Conservation (phyloP, 768 basidiomycete genomes). For the Vararia minispora region DNA sequence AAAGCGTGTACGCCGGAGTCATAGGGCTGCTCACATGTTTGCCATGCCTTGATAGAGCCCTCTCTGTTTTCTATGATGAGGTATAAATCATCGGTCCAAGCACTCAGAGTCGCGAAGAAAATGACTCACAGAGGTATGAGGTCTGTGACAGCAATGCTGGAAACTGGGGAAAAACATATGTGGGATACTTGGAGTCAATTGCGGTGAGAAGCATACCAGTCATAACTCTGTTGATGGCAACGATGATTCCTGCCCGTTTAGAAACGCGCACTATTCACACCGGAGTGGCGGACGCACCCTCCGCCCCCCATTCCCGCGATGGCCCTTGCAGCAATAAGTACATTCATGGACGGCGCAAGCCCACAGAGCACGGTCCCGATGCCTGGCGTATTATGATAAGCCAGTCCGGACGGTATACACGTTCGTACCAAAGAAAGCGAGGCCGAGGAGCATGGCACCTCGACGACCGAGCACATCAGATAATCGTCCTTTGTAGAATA, state of each 20-base stretch:
- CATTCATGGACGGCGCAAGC: constrained; percentile 75
- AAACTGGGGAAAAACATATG: constrained; percentile 45
- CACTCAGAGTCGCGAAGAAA: background rate
- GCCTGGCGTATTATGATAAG: constrained; percentile 28
- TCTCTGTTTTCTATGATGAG: constrained; percentile 53
- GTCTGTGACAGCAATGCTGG: constrained; percentile 79
- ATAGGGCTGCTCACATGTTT: constrained; percentile 50
- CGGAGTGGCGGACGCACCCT: constrained; percentile 57
- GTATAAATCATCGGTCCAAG: constrained; percentile 2
- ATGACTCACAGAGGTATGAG: constrained; percentile 71
- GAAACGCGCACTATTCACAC: constrained; percentile 15
- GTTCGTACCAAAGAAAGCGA: constrained; percentile 60
- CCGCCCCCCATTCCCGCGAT: constrained; percentile 91
- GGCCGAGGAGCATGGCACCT: constrained; percentile 76
- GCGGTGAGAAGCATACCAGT: constrained; percentile 45
- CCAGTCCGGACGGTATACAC: constrained; percentile 18
- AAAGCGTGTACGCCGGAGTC: background rate
- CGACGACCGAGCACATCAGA: constrained; percentile 80
- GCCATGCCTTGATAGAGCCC: constrained; percentile 89
- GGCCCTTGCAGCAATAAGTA: constrained; percentile 69
- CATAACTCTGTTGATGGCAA: constrained; percentile 50
- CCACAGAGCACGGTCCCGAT: constrained; percentile 82
- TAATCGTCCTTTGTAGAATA: constrained; percentile 48
- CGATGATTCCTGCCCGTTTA: constrained; percentile 15
- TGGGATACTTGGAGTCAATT: too few species aligned